These are phyloP conservation scores for Nakaseomyces nivariensis DNA, from an alignment of 1,139 yeast genomes.

Conservation along the genomic window DNA sequence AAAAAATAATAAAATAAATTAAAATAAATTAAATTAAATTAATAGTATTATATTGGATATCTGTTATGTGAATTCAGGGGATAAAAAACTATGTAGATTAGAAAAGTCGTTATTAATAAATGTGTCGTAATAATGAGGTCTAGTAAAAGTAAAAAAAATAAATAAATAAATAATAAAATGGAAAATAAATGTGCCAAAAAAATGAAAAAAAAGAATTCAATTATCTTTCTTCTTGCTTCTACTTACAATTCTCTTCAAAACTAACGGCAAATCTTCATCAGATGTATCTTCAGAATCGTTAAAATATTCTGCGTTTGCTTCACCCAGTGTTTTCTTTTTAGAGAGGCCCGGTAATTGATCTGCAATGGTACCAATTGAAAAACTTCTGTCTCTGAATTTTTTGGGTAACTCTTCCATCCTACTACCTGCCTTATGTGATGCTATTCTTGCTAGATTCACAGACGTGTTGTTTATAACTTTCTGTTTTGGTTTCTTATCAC, in stretches of 20 bases:
- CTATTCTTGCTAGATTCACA: conserved; percentile 22
- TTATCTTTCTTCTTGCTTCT: neutral
- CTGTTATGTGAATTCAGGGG: too few species aligned
- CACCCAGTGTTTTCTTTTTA: conserved; percentile 27
- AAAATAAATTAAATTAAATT: too few species aligned
- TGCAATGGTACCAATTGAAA: conserved; percentile 28
- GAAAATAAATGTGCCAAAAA: neutral
- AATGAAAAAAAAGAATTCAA: neutral
- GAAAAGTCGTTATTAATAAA: too few species aligned
- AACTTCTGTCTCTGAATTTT: conserved; percentile 29
- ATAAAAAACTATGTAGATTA: too few species aligned
- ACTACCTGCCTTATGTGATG: conserved; percentile 19
- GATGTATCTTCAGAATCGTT: conserved; percentile 32
- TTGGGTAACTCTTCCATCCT: conserved; percentile 18
- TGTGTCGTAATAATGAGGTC: too few species aligned
- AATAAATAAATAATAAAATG: neutral
- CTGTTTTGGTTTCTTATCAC: conserved; percentile 1
- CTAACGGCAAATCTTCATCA: conserved; percentile 31
- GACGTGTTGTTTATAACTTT: neutral
- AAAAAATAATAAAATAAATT: too few species aligned
- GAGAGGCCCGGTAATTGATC: conserved; percentile 9
- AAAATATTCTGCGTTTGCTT: conserved; percentile 13
- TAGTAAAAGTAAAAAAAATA: too few species aligned
- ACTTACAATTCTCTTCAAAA: conserved; percentile 30
- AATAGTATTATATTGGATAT: too few species aligned